Evolutionary conservation across 2,329 filamentous ascomycete genomes (phyloP).

Genomic region (Talaromyces amestolkiae): DNA sequence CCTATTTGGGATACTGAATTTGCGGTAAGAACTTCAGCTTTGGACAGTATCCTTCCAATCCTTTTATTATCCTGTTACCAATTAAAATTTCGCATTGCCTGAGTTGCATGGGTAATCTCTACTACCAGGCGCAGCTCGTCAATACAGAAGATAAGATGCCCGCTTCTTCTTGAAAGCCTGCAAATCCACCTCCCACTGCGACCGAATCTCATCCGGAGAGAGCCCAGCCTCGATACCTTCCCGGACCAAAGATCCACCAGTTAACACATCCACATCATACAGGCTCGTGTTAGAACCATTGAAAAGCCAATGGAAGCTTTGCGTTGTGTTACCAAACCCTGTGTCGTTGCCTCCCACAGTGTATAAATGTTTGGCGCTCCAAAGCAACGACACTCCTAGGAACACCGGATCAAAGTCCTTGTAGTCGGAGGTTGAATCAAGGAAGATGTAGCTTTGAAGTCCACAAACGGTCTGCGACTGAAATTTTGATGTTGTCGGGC

Average conservation of each 20-base stretch:
- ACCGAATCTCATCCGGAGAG: slow-evolving; percentile 14
- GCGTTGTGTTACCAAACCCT: slow-evolving; percentile 15
- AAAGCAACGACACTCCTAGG: slow-evolving; percentile 13
- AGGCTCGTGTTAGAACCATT: slow-evolving; percentile 5
- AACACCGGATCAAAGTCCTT: slow-evolving; percentile 13
- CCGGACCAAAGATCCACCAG: slow-evolving; percentile 9
- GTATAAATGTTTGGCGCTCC: slow-evolving; percentile 17
- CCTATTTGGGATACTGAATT: neutral
- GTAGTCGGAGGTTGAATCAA: neutral
- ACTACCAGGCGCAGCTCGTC: neutral
- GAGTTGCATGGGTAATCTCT: too few species aligned
- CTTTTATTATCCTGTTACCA: too few species aligned
- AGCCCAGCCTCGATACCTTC: slow-evolving; percentile 15
- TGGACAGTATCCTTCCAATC: too few species aligned
- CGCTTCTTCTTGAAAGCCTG: slow-evolving; percentile 8
- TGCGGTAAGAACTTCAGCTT: neutral
- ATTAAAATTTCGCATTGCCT: too few species aligned
- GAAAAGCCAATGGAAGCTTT: slow-evolving; percentile 18
- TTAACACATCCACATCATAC: slow-evolving; percentile 16
- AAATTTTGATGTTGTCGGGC: slow-evolving; percentile 16
- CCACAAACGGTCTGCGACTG: slow-evolving; percentile 15
- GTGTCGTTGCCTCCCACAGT: slow-evolving; percentile 5
- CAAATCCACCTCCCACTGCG: slow-evolving; percentile 10
- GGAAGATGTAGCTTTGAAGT: slow-evolving; percentile 12
- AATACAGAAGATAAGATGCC: slow-evolving; percentile 8